These are phyloP conservation scores for Eutrema japonicum DNA, from an alignment of 345 rosid genomes.

Conservation along the genomic window DNA sequence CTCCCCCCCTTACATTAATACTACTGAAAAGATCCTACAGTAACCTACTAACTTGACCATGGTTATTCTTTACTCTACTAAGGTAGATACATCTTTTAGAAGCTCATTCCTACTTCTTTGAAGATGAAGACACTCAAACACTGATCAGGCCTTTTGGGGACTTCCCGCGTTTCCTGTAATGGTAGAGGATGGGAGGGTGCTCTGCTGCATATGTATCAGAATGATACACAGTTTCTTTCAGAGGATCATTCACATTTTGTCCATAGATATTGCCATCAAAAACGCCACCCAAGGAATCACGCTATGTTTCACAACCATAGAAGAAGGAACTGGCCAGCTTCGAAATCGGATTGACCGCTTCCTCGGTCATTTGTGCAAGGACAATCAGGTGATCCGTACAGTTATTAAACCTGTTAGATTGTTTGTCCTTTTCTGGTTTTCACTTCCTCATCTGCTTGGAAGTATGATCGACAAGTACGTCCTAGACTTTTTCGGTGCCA, in stretches of 20 bases:
- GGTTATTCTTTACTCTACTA: too few relatives aligned
- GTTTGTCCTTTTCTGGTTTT: background rate
- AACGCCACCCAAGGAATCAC: background rate
- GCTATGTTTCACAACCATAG: background rate
- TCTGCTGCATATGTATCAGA: too few relatives aligned
- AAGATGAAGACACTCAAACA: too few relatives aligned
- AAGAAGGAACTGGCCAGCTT: background rate
- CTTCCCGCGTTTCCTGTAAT: too few relatives aligned
- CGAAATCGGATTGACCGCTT: background rate
- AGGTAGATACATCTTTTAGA: too few relatives aligned
- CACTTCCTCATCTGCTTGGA: background rate
- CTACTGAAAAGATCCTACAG: too few relatives aligned
- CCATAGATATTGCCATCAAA: background rate
- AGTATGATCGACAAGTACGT: background rate
- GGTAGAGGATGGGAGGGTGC: too few relatives aligned
- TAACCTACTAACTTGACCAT: too few relatives aligned
- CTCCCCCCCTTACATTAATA: too few relatives aligned
- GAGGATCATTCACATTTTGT: background rate
- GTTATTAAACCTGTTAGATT: background rate
- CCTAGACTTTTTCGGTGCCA: conserved; percentile 33
- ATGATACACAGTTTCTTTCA: conserved; percentile 20
- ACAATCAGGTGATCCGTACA: background rate
- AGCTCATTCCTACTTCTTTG: too few relatives aligned
- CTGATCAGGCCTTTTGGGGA: too few relatives aligned
- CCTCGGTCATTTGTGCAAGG: background rate